phyloP scores from a whole-genome alignment of 306 rosid genomes.

The Acacia crassicarpa region DNA sequence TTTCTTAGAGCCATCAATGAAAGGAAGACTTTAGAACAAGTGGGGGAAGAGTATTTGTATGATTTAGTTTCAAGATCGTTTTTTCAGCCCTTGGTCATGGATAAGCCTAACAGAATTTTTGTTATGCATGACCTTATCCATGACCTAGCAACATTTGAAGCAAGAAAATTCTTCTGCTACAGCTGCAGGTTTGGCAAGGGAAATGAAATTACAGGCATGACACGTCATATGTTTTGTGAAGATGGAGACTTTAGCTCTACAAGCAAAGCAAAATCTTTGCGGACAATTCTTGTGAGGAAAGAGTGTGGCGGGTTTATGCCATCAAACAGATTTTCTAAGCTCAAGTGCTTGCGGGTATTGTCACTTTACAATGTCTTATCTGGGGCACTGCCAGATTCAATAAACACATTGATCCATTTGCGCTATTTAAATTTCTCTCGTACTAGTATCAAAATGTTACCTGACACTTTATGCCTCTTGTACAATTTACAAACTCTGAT shows the following conservation, averaged over 20 bases:
- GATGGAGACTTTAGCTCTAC: not conserved
- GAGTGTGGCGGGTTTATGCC: not conserved
- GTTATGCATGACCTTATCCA: constrained; percentile 34
- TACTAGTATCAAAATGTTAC: not conserved
- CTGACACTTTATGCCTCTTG: not conserved
- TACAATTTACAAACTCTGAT: constrained; percentile 23
- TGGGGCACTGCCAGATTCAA: not conserved
- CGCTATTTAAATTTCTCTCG: constrained; percentile 27
- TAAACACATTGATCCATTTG: constrained; percentile 1
- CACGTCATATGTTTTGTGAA: constrained; percentile 5
- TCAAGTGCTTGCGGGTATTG: not conserved
- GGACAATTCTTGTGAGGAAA: constrained; percentile 6
- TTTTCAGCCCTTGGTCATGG: constrained; percentile 1
- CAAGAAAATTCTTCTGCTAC: not conserved
- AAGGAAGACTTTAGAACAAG: not conserved
- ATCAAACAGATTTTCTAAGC: not conserved
- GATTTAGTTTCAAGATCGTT: constrained; percentile 26
- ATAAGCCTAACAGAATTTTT: not conserved
- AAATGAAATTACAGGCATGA: not conserved
- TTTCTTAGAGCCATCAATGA: not conserved
- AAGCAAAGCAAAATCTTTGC: not conserved
- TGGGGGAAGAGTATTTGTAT: constrained; percentile 14
- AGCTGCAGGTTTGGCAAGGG: not conserved
- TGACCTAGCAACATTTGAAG: constrained; percentile 11
- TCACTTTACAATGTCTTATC: not conserved